These are phyloP conservation scores for Linnemannia zychae DNA, from an alignment of 192 early-diverging fungal genomes.

Conservation along the genomic window DNA sequence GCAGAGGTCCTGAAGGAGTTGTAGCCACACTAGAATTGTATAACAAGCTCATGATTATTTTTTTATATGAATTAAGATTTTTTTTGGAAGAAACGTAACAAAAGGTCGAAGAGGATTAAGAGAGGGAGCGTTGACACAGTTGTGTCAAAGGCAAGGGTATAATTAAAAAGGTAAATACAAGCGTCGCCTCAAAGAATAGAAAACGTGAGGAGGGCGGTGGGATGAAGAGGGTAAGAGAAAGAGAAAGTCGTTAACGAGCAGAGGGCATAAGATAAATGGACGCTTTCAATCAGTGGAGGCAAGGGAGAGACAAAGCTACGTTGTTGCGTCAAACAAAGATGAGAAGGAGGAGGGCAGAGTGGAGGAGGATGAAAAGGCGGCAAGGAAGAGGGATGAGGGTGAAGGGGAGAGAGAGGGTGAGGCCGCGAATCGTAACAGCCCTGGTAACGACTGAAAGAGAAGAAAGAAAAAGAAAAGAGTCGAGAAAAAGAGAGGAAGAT, in stretches of 20 bases:
- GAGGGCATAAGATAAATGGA: not conserved
- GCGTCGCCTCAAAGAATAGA: not conserved
- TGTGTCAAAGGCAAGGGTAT: not conserved
- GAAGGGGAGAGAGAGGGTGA: not conserved
- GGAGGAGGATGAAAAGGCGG: not conserved
- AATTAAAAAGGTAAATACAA: slow-evolving; percentile 10
- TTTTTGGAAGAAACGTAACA: not conserved
- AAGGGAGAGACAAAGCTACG: not conserved
- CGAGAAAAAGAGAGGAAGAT: not conserved
- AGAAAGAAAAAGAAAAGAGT: not conserved
- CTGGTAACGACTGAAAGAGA: slow-evolving; percentile 13
- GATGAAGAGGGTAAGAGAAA: not conserved
- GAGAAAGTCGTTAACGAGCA: not conserved
- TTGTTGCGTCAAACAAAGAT: not conserved
- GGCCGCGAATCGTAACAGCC: slow-evolving; percentile 26
- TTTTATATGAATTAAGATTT: not conserved
- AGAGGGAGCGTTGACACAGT: not conserved
- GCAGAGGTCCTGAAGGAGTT: not conserved
- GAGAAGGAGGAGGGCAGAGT: not conserved
- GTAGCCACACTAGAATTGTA: not conserved
- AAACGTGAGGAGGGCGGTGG: too few relatives aligned
- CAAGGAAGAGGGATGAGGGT: not conserved
- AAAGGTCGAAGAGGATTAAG: too few relatives aligned
- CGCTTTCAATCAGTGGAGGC: slow-evolving; percentile 1
- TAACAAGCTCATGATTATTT: not conserved